These are phyloP conservation scores for Candida nanaspora DNA, from an alignment of 805 yeast genomes.

Conservation along the genomic window DNA sequence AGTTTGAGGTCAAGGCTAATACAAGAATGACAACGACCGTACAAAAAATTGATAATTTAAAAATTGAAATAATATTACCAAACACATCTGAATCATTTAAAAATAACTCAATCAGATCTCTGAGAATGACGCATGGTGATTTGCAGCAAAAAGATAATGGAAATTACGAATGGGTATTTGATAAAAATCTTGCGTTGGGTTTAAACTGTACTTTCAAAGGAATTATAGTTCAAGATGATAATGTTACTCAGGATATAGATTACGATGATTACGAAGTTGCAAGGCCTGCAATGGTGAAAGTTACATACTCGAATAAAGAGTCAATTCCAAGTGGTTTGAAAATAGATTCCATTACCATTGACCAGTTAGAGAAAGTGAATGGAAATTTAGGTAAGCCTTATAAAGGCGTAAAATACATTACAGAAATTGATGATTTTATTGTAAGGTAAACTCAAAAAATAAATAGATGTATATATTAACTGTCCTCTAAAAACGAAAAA, in stretches of 20 bases:
- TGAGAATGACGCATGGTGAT: conserved; percentile 74
- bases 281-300: conserved; percentile 38
- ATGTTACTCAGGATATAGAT: conserved; percentile 2
- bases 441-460: conserved; percentile 21
- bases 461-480: background rate
- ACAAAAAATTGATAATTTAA: conserved; percentile 39
- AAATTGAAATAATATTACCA: conserved; percentile 27
- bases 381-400: conserved; percentile 69
- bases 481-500: no score
- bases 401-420: conserved; percentile 83
- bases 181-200: conserved; percentile 52
- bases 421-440: conserved; percentile 54
- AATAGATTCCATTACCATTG: conserved; percentile 56
- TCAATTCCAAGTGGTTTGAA: conserved; percentile 68
- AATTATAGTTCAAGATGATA: conserved; percentile 8
- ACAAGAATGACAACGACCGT: conserved; percentile 39
- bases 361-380: conserved; percentile 30
- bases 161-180: conserved; percentile 63
- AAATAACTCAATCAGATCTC: conserved; percentile 38
- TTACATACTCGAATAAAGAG: conserved; percentile 58
- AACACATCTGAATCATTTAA: conserved; percentile 6
- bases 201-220: conserved; percentile 65
- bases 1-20: conserved; percentile 54
- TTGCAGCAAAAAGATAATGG: conserved; percentile 45
- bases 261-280: conserved; percentile 2